These are phyloP conservation scores for Talaromyces sp. DNA, from an alignment of 2,329 filamentous ascomycete species.

Conservation along the genomic window DNA sequence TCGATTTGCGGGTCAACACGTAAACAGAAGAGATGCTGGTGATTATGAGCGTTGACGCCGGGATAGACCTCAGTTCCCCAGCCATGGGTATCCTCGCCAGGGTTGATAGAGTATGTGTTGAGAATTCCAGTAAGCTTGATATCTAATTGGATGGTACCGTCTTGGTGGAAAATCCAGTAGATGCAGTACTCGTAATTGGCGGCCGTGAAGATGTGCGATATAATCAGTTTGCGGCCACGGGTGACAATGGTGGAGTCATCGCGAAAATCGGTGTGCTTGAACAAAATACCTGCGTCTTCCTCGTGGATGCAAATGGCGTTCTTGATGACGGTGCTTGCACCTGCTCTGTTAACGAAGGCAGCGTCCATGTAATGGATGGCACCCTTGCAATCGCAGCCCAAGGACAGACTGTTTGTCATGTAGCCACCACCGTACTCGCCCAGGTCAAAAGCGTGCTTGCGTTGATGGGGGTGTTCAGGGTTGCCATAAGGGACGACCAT, in stretches of 20 bases:
- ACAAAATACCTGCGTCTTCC: conserved; percentile 85
- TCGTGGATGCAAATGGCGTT: conserved; percentile 96
- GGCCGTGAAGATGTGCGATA: conserved; percentile 90
- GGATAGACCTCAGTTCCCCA: conserved; percentile 93
- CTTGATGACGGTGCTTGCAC: conserved; percentile 75
- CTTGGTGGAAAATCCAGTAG: conserved; percentile 89
- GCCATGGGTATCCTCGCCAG: conserved; percentile 74
- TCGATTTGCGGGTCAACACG: conserved; percentile 85
- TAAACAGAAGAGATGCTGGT: conserved; percentile 91
- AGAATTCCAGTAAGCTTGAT: conserved; percentile 89
- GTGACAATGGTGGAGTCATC: conserved; percentile 85
- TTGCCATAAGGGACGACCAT: conserved; percentile 80
- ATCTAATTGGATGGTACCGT: conserved; percentile 86
- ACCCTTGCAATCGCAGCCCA: conserved; percentile 67
- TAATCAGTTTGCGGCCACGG: conserved; percentile 75
- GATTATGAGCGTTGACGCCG: conserved; percentile 90
- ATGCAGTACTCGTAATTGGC: conserved; percentile 92
- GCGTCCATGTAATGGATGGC: conserved; percentile 90
- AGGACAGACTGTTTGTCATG: conserved; percentile 47
- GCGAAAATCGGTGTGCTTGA: conserved; percentile 92
- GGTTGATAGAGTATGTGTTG: conserved; percentile 81
- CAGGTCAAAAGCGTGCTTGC: conserved; percentile 48
- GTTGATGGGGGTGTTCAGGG: conserved; percentile 48
- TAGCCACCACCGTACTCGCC: conserved; percentile 48
- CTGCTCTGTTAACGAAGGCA: conserved; percentile 73